Evolutionary conservation across 805 yeast genomes (phyloP), one percentile per base, ranked within the genome.

Genomic region (Grigorovia yakushimaensis): DNA sequence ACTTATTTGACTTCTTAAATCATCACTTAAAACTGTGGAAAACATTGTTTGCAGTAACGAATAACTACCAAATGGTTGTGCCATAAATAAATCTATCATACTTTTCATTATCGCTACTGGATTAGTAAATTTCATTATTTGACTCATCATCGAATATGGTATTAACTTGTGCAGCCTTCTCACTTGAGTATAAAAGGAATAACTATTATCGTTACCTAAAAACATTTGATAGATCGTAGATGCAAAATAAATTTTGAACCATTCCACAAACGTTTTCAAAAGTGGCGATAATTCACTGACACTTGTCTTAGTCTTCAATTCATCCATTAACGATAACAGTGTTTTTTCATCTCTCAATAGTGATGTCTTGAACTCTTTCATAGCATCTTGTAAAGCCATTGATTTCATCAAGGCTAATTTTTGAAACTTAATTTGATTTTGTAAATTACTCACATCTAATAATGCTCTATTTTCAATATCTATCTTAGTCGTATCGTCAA

Each of bases 31-130:
- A 17, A 84, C 73, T 54, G 84, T 79, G 19, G 84, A 74, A 59
- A 89, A 83, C 45, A 88, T 74, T 46, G 80, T 76, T 51, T 89
- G 95, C 41, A 89, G 61, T 18, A 89, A 67, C 0, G 88, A 82
- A 44, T 73, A 73, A 13, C 77, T 74, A 21, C 86, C 84, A 58
- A 80, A 74, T 33, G 88, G 84, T 54, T 80, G 86, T n/a, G 84
- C 86, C 69, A 93, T 77, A 54, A 91, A 79, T 49, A 91, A 62
- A 56, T 88, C 96, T 35, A 89, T 76, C 61, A 91, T 68, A 20
- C 82, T 78, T 51, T 88, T 84, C 69, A 87, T 79, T 23, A 91
- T 80, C 39, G 82, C 77, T 66, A 88, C 78, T 2, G 98, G 98
- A 59, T 91, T 91, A 0, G 98, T 87, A 50, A 83, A 79, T 58